Base-by-base conservation (phyloP, 1,284 basidiomycete genomes). In the Exobasidium cylindrosporum region DNA sequence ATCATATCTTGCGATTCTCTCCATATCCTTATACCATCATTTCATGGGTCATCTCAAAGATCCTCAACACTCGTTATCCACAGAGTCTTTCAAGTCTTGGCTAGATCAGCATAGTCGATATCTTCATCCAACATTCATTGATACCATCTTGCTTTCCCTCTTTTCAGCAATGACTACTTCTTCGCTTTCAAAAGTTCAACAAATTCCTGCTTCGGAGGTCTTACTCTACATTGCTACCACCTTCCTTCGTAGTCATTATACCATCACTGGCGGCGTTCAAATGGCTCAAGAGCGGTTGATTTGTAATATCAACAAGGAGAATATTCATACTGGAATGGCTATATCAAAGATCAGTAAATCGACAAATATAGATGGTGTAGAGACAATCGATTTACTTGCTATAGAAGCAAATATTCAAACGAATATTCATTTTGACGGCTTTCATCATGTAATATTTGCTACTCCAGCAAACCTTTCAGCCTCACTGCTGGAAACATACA, bases 201-300 rank as follows among this genome's bases (percentile, higher is more conserved):
- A 58, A 3, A 64, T 67, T 31, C 79, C 79, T 0, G 72, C 71
- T 0, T 62, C 70, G 6, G 76, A 77, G 40, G 61, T 79, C 31
- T 65, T 80, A 28, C 68, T 77, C 13, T 80, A 80, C 28, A 64
- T 79, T 26, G 75, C 74, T 1, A 54, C 65, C 28, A 78, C 76
- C 0, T 73, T 80, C 29, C 64, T 69, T 2, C 55, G 63, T 26
- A 60, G 66, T 32, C 78, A 80, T 47, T 79, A 66, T 46, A 69
- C 68, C 1, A 77, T 79, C 24, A 62, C 61, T 17, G 70, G 69
- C 4, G 79, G 79, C 10, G 77, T 80, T 0, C 61, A 66, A 11
- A 60, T 54, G 3, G 77, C 76, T 4, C 76, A 76, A 13, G 44
- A 56, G 17, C 57, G 58, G 0, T 66, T 80, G 5, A 40, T 64